These are phyloP conservation scores for Jacaranda mimosifolia DNA, from an alignment of 257 asterid species.

Conservation along the genomic window DNA sequence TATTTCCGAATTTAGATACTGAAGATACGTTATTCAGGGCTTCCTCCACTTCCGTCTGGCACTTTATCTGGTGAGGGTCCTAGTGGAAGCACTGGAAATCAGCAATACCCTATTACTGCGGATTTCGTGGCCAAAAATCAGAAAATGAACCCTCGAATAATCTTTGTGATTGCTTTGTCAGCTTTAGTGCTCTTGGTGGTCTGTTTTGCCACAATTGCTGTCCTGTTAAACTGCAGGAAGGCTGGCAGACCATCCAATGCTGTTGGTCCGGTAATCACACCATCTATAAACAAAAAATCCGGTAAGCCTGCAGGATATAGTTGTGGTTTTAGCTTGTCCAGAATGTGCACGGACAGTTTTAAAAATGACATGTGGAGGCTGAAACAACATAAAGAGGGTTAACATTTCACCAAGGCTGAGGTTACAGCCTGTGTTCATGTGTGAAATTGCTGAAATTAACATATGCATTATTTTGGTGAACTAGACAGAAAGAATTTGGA, in stretches of 20 bases:
- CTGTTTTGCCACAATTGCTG: slow-evolving; percentile 71
- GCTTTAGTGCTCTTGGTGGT: slow-evolving; percentile 84
- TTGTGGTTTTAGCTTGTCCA: slow-evolving; percentile 18
- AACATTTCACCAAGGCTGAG: not conserved
- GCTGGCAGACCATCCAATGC: slow-evolving; percentile 72
- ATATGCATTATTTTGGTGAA: not conserved
- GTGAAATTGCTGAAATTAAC: not conserved
- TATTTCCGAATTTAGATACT: slow-evolving; percentile 35
- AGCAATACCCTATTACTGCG: slow-evolving; percentile 83
- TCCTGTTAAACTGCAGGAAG: slow-evolving; percentile 80
- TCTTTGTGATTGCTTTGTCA: slow-evolving; percentile 79
- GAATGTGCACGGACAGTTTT: not conserved
- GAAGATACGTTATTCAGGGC: slow-evolving; percentile 56
- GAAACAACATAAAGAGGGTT: not conserved
- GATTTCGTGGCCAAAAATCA: slow-evolving; percentile 64
- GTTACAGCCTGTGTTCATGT: not conserved
- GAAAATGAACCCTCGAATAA: slow-evolving; percentile 76
- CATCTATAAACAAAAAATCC: slow-evolving; percentile 79
- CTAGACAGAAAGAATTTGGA: not conserved
- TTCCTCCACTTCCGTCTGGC: slow-evolving; percentile 78
- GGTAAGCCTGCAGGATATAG: slow-evolving; percentile 50
- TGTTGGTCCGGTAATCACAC: slow-evolving; percentile 77
- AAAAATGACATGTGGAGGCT: not conserved
- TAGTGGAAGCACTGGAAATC: slow-evolving; percentile 71
- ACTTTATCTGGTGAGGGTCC: slow-evolving; percentile 73